These are phyloP conservation scores for Magnaporthales sp. DNA, from an alignment of 2,329 filamentous ascomycete species.

Conservation along the genomic window DNA sequence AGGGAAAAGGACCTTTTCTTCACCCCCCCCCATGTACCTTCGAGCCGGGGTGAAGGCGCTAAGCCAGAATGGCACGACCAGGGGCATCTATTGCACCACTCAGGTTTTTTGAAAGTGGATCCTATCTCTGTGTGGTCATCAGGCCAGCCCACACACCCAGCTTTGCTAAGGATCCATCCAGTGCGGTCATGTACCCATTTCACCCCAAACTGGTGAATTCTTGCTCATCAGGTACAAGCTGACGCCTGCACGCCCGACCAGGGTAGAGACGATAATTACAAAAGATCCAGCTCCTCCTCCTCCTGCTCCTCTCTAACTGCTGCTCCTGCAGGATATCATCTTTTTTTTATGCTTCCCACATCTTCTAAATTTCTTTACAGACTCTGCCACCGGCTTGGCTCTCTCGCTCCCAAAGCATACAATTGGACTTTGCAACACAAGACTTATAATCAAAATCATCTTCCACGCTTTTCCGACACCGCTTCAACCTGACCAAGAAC, in stretches of 20 bases:
- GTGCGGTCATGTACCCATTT: slow-evolving; percentile 1
- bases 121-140: slow-evolving; percentile 5
- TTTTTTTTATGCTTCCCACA: neutral
- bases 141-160: neutral
- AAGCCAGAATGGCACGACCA: neutral
- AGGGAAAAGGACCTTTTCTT: neutral
- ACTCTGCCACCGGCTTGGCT: slow-evolving; percentile 1
- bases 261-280: slow-evolving; percentile 3
- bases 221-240: neutral
- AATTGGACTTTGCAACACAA: neutral
- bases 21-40: neutral
- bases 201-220: slow-evolving; percentile 2
- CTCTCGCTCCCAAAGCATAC: neutral
- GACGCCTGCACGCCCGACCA: neutral
- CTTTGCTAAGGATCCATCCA: slow-evolving; percentile 2
- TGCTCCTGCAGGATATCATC: neutral
- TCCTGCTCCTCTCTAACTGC: neutral
- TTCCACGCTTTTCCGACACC: no score
- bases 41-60: neutral
- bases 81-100: neutral
- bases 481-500: neutral
- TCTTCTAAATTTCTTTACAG: neutral
- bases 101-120: slow-evolving; percentile 2
- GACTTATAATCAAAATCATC: neutral
- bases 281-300: slow-evolving; percentile 5